Evolutionary conservation across 257 asterid species (phyloP).

Genomic region (Scutellaria baicalensis): DNA sequence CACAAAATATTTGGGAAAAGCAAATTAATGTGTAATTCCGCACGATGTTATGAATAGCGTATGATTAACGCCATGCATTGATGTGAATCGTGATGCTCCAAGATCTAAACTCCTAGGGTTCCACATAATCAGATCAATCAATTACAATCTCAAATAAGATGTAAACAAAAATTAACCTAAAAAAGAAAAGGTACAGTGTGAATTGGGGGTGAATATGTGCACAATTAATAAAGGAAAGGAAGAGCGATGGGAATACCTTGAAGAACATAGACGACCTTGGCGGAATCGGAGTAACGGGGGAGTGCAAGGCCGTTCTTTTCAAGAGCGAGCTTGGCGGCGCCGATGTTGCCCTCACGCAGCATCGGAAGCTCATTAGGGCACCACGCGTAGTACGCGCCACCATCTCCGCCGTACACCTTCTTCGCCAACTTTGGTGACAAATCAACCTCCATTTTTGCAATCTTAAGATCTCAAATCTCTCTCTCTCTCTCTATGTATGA

Average conservation of each 20-base stretch:
- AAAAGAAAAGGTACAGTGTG: too few relatives aligned
- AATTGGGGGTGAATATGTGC: too few relatives aligned
- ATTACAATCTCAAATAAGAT: too few relatives aligned
- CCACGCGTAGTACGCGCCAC: conserved; percentile 74
- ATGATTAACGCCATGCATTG: too few relatives aligned
- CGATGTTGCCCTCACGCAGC: conserved; percentile 58
- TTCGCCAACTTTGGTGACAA: conserved; percentile 50
- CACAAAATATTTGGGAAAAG: too few relatives aligned
- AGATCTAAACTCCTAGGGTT: too few relatives aligned
- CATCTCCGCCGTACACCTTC: conserved; percentile 61
- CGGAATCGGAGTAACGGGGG: conserved; percentile 65
- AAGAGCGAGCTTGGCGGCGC: conserved; percentile 61
- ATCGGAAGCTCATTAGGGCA: conserved; percentile 63
- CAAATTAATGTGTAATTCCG: too few relatives aligned
- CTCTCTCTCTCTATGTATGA: neutral
- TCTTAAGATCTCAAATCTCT: neutral
- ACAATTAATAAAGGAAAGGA: too few relatives aligned
- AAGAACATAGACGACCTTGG: conserved; percentile 68
- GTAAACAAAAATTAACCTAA: too few relatives aligned
- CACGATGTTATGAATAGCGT: too few relatives aligned
- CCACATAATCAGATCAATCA: too few relatives aligned
- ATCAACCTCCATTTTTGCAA: conserved; percentile 46
- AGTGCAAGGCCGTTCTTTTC: conserved; percentile 54
- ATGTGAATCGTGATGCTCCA: too few relatives aligned
- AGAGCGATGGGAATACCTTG: conserved; percentile 34